A percentile compares a stretch with the other conserved stretches of the same genome.
Conservation (phyloP, 31 red algal genomes). For the Asparagopsis taxiformis region DNA sequence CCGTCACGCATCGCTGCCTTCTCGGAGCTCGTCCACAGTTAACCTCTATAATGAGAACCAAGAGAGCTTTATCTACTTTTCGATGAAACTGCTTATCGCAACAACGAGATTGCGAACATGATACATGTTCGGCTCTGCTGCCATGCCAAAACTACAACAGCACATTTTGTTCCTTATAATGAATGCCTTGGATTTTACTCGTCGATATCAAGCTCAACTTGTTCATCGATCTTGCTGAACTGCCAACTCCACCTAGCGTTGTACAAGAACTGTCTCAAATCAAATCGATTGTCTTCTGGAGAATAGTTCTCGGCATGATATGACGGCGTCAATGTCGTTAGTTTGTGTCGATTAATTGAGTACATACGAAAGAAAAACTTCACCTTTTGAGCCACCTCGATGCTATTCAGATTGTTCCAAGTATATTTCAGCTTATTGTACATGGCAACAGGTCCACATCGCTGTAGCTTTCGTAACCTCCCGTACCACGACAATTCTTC, state of each 20-base stretch:
- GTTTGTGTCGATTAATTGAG: conserved; percentile 93
- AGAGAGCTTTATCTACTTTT: no score
- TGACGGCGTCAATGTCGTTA: conserved; percentile 90
- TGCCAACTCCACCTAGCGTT: conserved; percentile 88
- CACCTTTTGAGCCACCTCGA: conserved; percentile 72
- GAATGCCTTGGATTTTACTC: no score
- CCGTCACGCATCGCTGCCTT: no score
- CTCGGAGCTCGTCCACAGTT: no score
- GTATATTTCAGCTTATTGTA: conserved; percentile 47
- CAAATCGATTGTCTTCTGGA: conserved; percentile 98
- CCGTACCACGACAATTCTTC: conserved; percentile 91
- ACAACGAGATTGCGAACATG: no score
- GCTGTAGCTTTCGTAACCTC: conserved; percentile 73
- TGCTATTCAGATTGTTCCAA: conserved; percentile 39
- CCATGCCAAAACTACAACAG: no score
- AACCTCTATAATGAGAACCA: no score
- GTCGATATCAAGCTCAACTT: no score
- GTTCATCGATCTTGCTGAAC: conserved; percentile 80
- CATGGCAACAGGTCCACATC: conserved; percentile 93
- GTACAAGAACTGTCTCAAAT: conserved; percentile 95
- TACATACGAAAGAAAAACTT: conserved; percentile 99
- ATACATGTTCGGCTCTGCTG: no score
- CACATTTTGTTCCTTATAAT: no score
- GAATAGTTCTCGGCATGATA: conserved; percentile 97
- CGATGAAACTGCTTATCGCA: no score